Evolutionary conservation across 352 stramenopile genomes (phyloP), one percentile per base, ranked within the genome.

Genomic region (Phytophthora hybrid): DNA sequence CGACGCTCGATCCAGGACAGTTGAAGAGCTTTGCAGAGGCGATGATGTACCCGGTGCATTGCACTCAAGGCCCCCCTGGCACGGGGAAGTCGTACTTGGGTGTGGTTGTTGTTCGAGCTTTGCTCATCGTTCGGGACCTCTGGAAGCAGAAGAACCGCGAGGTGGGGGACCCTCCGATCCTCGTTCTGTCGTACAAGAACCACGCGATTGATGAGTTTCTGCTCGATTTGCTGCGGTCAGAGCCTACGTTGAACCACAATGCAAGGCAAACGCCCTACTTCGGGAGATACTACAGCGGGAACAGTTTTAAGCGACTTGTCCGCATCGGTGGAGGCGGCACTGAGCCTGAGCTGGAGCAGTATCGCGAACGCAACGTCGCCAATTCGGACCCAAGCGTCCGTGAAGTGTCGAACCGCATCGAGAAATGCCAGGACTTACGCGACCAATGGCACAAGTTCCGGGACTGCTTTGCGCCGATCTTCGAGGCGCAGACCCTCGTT

Each of bases 21-120:
- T 66, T 97, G 2, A 84, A 90, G 44, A 90, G 80, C 54, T 97
- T 95, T 67, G 69, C 93, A 10, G 78, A 84, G n/a, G 81, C 85
- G 2, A 74, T 98, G 13, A 80, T 80, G 16, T 89, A 90, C 41
- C 78, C 88, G n/a, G 91, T 97, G 39, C 84, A 93, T 60, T 93
- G 94, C 31, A 95, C 92, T 5, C 93, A 98, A 75, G 93, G 93
- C 6, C 93, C 93, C 23, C 82, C 88, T 32, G 85, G 91, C n/a
- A 96, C 90, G 21, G 92, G 93, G 16, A 98, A 98, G 55, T 97
- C 89, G 8, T 98, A 97, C 61, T 80, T 98, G 52, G 92, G 92
- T 5, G 89, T 93, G 3, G 79, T 98, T 1, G 76, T 97, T 13
- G 87, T 93, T 29, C 84, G 91, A 41, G 90, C 93, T 13, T 79